phyloP scores from a whole-genome alignment of 148 eudicot genomes.

The Vaccinium corymbosum region DNA sequence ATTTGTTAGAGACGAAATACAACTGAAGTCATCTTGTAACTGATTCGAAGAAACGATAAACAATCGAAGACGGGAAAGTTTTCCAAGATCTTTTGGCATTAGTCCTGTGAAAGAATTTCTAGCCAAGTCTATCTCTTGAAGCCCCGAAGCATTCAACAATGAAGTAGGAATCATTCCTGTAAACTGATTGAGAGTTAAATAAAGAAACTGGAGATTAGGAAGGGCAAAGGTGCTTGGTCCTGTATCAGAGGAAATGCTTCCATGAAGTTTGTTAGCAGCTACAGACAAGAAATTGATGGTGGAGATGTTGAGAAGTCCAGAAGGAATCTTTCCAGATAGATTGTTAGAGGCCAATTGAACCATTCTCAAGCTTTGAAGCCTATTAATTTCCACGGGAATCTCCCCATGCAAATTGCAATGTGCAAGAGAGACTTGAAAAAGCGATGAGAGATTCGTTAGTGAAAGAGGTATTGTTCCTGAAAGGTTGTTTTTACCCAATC shows the following conservation, averaged over 20 bases:
- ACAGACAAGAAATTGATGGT: background rate
- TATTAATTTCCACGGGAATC: background rate
- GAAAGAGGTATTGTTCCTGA: background rate
- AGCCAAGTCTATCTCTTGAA: rapidly evolving
- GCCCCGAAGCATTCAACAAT: background rate
- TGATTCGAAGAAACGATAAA: rapidly evolving
- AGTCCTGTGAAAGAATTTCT: background rate
- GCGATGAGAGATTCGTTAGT: background rate
- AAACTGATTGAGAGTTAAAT: background rate
- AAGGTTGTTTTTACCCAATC: rapidly evolving
- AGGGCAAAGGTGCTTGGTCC: background rate
- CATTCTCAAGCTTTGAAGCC: background rate
- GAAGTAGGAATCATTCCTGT: background rate
- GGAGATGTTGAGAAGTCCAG: background rate
- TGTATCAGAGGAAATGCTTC: background rate
- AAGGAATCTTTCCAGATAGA: background rate
- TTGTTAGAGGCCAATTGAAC: rapidly evolving
- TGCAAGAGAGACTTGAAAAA: rapidly evolving
- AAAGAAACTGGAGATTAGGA: background rate
- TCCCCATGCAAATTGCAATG: background rate
- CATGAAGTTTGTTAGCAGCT: background rate
- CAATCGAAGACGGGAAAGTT: rapidly evolving
- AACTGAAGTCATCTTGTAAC: background rate
- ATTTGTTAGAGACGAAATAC: background rate
- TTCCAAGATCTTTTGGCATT: background rate